phyloP scores from a whole-genome alignment of 225 moss, liverwort and hornwort genomes.

The Physcomitrium patens region DNA sequence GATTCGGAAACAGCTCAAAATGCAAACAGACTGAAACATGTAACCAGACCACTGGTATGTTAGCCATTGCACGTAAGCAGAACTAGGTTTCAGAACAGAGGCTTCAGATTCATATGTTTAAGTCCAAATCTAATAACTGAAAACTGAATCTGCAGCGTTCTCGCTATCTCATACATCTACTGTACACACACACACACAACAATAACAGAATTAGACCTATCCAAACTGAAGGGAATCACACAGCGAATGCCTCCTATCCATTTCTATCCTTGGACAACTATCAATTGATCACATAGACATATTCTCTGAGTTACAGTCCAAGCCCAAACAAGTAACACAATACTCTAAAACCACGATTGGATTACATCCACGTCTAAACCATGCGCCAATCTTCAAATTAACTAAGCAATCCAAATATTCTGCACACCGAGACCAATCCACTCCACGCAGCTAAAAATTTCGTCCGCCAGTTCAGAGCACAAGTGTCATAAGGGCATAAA shows the following conservation, averaged over 20 bases:
- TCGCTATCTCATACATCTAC: not conserved
- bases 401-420: not conserved
- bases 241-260: not conserved
- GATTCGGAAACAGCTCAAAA: no score
- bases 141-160: slow-evolving; percentile 9
- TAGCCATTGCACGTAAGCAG: no score
- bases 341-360: not conserved
- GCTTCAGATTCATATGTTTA: no score
- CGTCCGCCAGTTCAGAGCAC: not conserved
- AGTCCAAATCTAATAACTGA: not conserved
- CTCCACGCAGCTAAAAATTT: not conserved
- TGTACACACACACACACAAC: not conserved
- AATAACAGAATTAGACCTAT: not conserved
- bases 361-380: not conserved
- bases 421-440: not conserved
- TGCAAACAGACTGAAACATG: no score
- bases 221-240: not conserved
- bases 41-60: no score
- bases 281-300: not conserved
- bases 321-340: not conserved
- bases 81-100: no score
- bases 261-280: not conserved
- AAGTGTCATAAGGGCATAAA: not conserved
- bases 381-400: slow-evolving; percentile 9
- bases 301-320: slow-evolving; percentile 13